Evolutionary conservation across 2,329 filamentous ascomycete species (phyloP), one percentile per base, ranked within the genome.

Genomic region (Colletotrichum tofieldiae): DNA sequence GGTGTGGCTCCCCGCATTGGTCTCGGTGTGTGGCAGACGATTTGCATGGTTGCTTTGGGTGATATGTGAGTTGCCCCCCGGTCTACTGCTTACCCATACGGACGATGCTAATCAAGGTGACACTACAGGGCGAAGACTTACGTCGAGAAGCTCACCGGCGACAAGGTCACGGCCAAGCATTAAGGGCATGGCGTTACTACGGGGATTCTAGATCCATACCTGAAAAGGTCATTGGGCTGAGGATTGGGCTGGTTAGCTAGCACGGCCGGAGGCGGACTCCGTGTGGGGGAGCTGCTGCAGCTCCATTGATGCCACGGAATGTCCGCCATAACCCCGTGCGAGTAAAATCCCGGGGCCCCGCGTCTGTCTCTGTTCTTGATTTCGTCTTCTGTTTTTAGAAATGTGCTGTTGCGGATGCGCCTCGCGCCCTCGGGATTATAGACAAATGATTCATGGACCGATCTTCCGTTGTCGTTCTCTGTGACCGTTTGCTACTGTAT

Each of bases 41-140:
- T 99, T 81, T 99, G 96, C 90, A 99, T 99, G 96, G 96, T 99
- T 85, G 96, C 96, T 80, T 89, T 98, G 84, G 96, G 96, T 86
- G 96, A 98, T 86, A 95, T 97, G 95, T 97, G 86, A 88, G 94
- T 91, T 72, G 75, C 55, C 43, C 67, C 60, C 51, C 26, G n/a
- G n/a, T 63, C 35, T 43, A n/a, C 45, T 14, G 23, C 43, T 9
- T 32, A 41, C 32, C 9, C 16, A 56, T 18, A 55, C 29, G 23
- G 32, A 52, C 26, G 39, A 61, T 75, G 49, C 80, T 83, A 75
- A 80, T 77, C 35, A 39, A 45, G 63, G 65, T 67, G 43, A 18
- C 55, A 73, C 65, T 67, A 80, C 77, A 92, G 90, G 86, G 90
- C 90, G 74, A 92, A 92, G 85, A 85, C 85, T 67, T 92, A 92